Conservation (phyloP, 768 basidiomycete species). For the Mycena haematopus region DNA sequence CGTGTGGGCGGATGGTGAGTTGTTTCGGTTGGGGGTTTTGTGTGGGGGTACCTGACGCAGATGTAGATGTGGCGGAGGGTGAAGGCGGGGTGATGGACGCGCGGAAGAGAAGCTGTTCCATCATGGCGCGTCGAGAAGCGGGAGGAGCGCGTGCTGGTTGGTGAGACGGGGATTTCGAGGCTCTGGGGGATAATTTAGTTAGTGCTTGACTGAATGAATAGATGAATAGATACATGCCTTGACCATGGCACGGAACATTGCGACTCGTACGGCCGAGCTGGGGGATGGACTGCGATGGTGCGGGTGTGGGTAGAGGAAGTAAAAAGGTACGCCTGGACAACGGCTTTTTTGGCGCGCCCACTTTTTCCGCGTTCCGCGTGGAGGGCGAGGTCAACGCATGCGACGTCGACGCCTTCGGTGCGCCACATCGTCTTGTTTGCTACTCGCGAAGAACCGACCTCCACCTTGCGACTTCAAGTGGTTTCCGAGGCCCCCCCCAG, state of each 20-base stretch:
- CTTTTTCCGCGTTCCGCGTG: slow-evolving; percentile 73
- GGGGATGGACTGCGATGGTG: slow-evolving; percentile 44
- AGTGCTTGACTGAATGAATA: too few relatives aligned
- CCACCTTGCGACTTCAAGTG: slow-evolving; percentile 60
- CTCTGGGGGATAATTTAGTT: slow-evolving; percentile 52
- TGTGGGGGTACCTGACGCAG: slow-evolving; percentile 17
- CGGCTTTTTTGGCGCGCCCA: slow-evolving; percentile 76
- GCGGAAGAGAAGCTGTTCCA: slow-evolving; percentile 84
- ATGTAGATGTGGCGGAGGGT: slow-evolving; percentile 40
- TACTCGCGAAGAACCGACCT: too few relatives aligned
- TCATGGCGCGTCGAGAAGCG: slow-evolving; percentile 81
- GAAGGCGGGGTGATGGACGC: slow-evolving; percentile 57
- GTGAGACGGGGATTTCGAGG: slow-evolving; percentile 60
- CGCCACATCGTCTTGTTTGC: slow-evolving; percentile 90
- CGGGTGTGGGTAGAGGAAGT: slow-evolving; percentile 18
- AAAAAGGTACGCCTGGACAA: slow-evolving; percentile 69
- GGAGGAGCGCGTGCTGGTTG: slow-evolving; percentile 65
- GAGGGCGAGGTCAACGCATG: slow-evolving; percentile 58
- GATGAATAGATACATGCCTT: slow-evolving; percentile 53
- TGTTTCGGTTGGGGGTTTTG: slow-evolving; percentile 51
- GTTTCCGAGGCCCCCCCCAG: slow-evolving; percentile 11
- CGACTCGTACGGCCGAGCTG: slow-evolving; percentile 65
- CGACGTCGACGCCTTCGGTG: slow-evolving; percentile 64
- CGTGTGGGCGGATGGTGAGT: slow-evolving; percentile 72
- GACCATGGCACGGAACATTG: slow-evolving; percentile 92